Evolutionary conservation across 2,329 filamentous ascomycete genomes (phyloP).

Genomic region (Botrytis aclada): DNA sequence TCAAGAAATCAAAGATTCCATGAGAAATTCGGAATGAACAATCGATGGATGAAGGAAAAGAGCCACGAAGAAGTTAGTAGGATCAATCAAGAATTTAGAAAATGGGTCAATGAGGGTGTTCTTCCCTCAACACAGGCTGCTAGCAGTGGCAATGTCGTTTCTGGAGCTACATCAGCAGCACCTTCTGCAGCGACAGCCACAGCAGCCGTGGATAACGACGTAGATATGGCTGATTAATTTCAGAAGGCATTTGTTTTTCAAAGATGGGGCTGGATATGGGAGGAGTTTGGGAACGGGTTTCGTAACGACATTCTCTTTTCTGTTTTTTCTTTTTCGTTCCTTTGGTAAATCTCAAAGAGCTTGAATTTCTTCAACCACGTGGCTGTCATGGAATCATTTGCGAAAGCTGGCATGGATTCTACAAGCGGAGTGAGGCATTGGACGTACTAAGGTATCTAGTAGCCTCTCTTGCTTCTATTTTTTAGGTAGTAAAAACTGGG

Average conservation of each 20-base stretch:
- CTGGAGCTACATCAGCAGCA: not conserved
- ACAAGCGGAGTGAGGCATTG: not conserved
- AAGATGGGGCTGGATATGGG: not conserved
- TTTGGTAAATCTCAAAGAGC: slow-evolving; percentile 10
- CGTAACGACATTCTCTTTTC: slow-evolving; percentile 8
- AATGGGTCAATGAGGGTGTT: slow-evolving; percentile 43
- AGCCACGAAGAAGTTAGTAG: slow-evolving; percentile 49
- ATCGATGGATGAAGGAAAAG: slow-evolving; percentile 48
- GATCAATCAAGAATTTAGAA: slow-evolving; percentile 46
- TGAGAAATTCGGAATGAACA: slow-evolving; percentile 52
- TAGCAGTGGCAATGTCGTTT: not conserved
- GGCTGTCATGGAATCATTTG: slow-evolving; percentile 6
- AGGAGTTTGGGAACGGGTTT: slow-evolving; percentile 11
- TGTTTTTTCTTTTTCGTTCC: not conserved
- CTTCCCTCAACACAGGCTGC: slow-evolving; percentile 9
- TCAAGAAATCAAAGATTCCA: slow-evolving; percentile 45
- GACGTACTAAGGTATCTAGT: not conserved
- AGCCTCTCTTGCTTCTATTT: not conserved
- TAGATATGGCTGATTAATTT: slow-evolving; percentile 17
- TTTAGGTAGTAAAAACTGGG: not conserved
- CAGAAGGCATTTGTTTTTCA: not conserved
- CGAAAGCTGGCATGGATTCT: slow-evolving; percentile 2
- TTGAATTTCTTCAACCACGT: not conserved
- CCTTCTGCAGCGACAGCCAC: not conserved
- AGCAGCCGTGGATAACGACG: slow-evolving; percentile 16